Evolutionary conservation across 352 stramenopile species (phyloP), one percentile per base, ranked within the genome.

Genomic region (Phytopythium vexans): DNA sequence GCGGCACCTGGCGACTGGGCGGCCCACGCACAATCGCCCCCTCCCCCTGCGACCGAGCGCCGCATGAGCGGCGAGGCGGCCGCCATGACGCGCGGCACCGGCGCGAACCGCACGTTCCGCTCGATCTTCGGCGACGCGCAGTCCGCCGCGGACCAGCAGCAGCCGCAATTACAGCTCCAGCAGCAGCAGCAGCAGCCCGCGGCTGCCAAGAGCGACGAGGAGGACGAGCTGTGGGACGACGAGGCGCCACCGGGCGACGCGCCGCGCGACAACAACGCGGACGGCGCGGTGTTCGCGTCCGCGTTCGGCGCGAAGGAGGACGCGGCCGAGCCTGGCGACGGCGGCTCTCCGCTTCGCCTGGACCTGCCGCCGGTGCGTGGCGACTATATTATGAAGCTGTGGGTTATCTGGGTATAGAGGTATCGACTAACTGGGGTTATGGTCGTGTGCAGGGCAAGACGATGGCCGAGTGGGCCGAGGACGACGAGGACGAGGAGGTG

Each of bases 401-500:
- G 21, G 21, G 21, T 27, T 27, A 27, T 27, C 21, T 2, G 21
- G 21, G 21, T 27, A 50, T 16, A 27, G 21, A 27, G 44, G 10
- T 38, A 11, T n/a, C 33, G 27, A 39, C 6, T 45, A 27, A 27
- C 21, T 27, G 21, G 21, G 21, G 21, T 27, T 27, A 21, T 10
- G 39, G 10, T 36, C 8, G 4, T 2, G 51, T 78, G 72, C 64
- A 74, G 41, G 66, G 62, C 3, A 80, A 70, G 45, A 85, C 78
- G 1, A 90, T 92, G 52, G 78, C 82, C 40, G 72, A 89, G 16
- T 92, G 82, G 82, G 78, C 74, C 3, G 82, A 90, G 8, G 73
- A 89, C 10, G 82, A 92, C 21, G 82, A 90, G 11, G 82, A 92
- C 55, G 82, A 90, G 48, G 82, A 92, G 36, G 74, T 72, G 39